phyloP scores from a whole-genome alignment of 2,329 filamentous ascomycete species.

The Chalara sp. region DNA sequence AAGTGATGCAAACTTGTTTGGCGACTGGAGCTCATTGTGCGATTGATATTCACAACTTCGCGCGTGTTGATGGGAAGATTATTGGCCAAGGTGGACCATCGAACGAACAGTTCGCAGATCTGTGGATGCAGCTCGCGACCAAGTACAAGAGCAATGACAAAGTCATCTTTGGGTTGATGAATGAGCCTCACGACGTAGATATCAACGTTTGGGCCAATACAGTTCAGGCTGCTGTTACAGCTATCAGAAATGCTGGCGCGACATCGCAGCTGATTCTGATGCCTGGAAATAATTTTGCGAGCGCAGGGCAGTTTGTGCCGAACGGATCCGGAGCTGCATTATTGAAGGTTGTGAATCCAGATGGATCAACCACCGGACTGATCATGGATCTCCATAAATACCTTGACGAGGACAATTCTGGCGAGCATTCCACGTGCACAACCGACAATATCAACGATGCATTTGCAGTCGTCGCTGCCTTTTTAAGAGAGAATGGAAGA shows the following conservation, averaged over 20 bases:
- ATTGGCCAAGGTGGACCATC: slow-evolving; percentile 60
- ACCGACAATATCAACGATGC: slow-evolving; percentile 42
- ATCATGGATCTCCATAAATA: slow-evolving; percentile 56
- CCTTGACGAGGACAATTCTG: slow-evolving; percentile 50
- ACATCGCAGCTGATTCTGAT: slow-evolving; percentile 55
- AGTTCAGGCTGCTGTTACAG: slow-evolving; percentile 56
- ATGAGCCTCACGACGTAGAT: slow-evolving; percentile 53
- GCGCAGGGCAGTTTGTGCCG: slow-evolving; percentile 40
- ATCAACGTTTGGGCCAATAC: slow-evolving; percentile 51
- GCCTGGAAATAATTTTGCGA: slow-evolving; percentile 54
- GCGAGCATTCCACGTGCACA: slow-evolving; percentile 43
- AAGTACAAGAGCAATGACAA: slow-evolving; percentile 49
- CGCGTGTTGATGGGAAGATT: slow-evolving; percentile 53
- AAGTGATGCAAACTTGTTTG: slow-evolving; percentile 49
- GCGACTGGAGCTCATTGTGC: slow-evolving; percentile 50
- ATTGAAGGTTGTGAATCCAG: slow-evolving; percentile 48
- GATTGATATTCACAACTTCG: slow-evolving; percentile 52
- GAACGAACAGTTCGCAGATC: slow-evolving; percentile 45
- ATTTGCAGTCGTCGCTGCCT: slow-evolving; percentile 40
- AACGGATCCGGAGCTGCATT: slow-evolving; percentile 45
- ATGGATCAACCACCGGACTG: slow-evolving; percentile 49
- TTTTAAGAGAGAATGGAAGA: slow-evolving; percentile 39
- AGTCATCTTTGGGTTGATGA: slow-evolving; percentile 62
- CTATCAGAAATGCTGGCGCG: slow-evolving; percentile 60
- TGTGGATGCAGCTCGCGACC: slow-evolving; percentile 52